Conservation (phyloP, 495 filamentous ascomycete genomes). For the Penicillium manginii region DNA sequence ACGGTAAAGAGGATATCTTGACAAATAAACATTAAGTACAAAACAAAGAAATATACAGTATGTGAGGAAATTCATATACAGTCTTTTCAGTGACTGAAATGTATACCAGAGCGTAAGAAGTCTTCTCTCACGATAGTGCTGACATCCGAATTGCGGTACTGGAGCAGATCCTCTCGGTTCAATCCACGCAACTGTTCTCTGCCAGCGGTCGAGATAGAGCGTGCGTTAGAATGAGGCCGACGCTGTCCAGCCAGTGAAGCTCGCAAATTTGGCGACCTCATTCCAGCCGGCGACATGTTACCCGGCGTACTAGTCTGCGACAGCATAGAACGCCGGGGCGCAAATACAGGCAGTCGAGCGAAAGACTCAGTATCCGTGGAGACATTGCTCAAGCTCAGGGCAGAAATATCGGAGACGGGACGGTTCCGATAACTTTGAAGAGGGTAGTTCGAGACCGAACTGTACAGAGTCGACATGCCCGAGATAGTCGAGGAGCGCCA, state of each 20-base stretch:
- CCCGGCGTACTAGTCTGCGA: slow-evolving; percentile 19
- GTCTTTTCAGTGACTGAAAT: slow-evolving; percentile 1
- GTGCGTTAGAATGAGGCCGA: slow-evolving; percentile 26
- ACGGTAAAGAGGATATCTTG: background rate
- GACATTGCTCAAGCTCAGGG: slow-evolving; percentile 35
- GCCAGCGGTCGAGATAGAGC: slow-evolving; percentile 37
- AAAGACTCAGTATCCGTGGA: slow-evolving; percentile 41
- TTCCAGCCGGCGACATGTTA: slow-evolving; percentile 18
- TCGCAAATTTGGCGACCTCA: slow-evolving; percentile 16
- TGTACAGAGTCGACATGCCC: slow-evolving; percentile 43
- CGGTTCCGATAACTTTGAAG: slow-evolving; percentile 25
- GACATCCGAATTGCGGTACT: slow-evolving; percentile 48
- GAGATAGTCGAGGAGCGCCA: slow-evolving; percentile 45
- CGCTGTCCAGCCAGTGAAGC: slow-evolving; percentile 19
- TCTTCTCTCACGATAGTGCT: slow-evolving; percentile 47
- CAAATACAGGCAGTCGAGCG: slow-evolving; percentile 42
- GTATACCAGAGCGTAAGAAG: slow-evolving; percentile 37
- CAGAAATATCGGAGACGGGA: slow-evolving; percentile 34
- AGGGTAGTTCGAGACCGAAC: slow-evolving; percentile 30
- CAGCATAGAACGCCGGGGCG: slow-evolving; percentile 34
- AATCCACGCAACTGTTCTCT: slow-evolving; percentile 43
- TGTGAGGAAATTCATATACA: background rate
- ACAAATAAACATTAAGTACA: slow-evolving; percentile 3
- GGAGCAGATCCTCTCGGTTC: slow-evolving; percentile 41
- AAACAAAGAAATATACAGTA: background rate